Evolutionary conservation across 78 protist genomes (phyloP).

Genomic region (Dictyostelium firmibasis): DNA sequence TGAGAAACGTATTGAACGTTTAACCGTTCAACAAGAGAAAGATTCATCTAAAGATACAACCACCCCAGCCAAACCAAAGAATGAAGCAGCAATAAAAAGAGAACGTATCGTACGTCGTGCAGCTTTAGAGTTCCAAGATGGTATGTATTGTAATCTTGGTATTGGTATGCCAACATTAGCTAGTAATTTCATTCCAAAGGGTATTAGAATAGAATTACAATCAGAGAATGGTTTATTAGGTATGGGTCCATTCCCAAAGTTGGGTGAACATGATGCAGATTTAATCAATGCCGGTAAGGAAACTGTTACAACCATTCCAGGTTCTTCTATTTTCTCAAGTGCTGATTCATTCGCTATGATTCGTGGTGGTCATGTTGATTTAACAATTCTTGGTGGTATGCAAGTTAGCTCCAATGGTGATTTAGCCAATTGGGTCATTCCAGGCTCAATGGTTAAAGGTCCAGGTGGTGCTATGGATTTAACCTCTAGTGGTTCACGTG

Average conservation of each 20-base stretch:
- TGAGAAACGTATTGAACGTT: slow-evolving; percentile 91
- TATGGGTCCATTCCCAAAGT: slow-evolving; percentile 94
- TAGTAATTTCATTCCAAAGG: slow-evolving; percentile 89
- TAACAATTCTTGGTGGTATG: slow-evolving; percentile 97
- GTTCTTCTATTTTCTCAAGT: slow-evolving; percentile 90
- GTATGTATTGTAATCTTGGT: slow-evolving; percentile 96
- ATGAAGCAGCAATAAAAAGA: slow-evolving; percentile 66
- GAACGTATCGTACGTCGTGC: slow-evolving; percentile 95
- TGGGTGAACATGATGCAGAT: slow-evolving; percentile 93
- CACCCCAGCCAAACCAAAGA: slow-evolving; percentile 37
- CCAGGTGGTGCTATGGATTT: slow-evolving; percentile 99
- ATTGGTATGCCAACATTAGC: slow-evolving; percentile 98
- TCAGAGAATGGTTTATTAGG: slow-evolving; percentile 97
- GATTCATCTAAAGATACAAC: not conserved
- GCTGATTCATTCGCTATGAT: slow-evolving; percentile 97
- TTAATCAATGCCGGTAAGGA: slow-evolving; percentile 97
- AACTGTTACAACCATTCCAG: slow-evolving; percentile 94
- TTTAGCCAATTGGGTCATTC: slow-evolving; percentile 98
- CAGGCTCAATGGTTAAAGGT: slow-evolving; percentile 98
- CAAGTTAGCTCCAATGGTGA: slow-evolving; percentile 95
- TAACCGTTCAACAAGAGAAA: slow-evolving; percentile 68
- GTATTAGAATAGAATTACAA: slow-evolving; percentile 89
- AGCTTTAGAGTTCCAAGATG: slow-evolving; percentile 94
- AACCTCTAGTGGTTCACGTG: slow-evolving; percentile 90
- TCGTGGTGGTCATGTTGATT: slow-evolving; percentile 94